Evolutionary conservation across 169 alveolate genomes (phyloP), one percentile per base, ranked within the genome.

Genomic region (Cytauxzoon felis): DNA sequence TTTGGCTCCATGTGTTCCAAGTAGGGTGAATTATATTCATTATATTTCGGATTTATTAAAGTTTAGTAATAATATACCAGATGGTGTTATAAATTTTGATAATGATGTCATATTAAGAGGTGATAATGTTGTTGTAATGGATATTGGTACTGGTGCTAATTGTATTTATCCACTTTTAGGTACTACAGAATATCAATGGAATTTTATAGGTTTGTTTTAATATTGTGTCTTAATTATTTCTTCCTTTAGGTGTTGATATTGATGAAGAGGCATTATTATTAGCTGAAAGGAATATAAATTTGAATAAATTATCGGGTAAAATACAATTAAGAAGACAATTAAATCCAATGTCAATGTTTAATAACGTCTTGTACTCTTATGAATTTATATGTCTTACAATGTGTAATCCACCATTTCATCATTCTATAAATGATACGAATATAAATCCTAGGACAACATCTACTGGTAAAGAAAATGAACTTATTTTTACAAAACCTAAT

Each of bases 161-260:
- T 79, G 88, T 41, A 85, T 85, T 32, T 85, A 85, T 26, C 91
- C 91, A 7, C 82, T 85, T 21, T 33, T 85, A 26, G 91, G 91
- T 0, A 43, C 50, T 51, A 26, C 54, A 42, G 86, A 75, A 27
- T 78, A 85, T 49, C 64, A 76, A 8, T 85, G 91, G 91, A 61
- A 78, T 30, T 85, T 80, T 50, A 51, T 78, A 43, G 91, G 85
- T 11, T 26, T 1, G 54, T 36, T 61, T 49, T 19, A 53, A 59
- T 49, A 53, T 54, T 52, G 51, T 43, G 54, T 56, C 47, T 67
- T 68, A 51, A 41, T 59, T 30, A 53, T 38, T n/a, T n/a, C n/a
- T n/a, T n/a, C n/a, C n/a, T n/a, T 32, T 49, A 68, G 19, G 26
- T 33, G 36, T 65, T 32, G 69, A 85, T 61, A 71, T 80, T 5